These are phyloP conservation scores for Citrus cavaleriei DNA, from an alignment of 345 rosid species.

Conservation along the genomic window DNA sequence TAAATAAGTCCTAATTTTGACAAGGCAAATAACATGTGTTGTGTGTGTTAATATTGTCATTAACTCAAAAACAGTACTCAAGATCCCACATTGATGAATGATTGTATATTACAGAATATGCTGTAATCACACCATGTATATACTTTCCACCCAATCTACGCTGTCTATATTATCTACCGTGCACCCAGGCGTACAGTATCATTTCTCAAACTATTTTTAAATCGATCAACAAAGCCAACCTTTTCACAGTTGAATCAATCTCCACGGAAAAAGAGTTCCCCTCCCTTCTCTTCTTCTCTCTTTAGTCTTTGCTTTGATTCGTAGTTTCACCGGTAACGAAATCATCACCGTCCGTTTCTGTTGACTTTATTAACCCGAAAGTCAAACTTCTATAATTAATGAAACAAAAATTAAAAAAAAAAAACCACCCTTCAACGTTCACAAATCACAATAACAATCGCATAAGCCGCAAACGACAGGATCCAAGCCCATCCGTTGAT, in stretches of 20 bases:
- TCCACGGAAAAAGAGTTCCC: neutral
- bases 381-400: slow-evolving; percentile 14
- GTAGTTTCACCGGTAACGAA: no score
- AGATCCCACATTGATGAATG: no score
- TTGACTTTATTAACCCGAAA: slow-evolving; percentile 27
- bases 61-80: no score
- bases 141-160: neutral
- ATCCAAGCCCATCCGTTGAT: slow-evolving; percentile 38
- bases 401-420: neutral
- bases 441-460: neutral
- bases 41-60: no score
- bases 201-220: neutral
- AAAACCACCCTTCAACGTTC: slow-evolving; percentile 8
- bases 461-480: slow-evolving; percentile 23
- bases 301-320: no score
- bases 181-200: neutral
- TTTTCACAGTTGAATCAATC: neutral
- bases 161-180: neutral
- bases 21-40: no score
- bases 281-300: neutral
- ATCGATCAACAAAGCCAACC: neutral
- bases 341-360: slow-evolving; percentile 39
- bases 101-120: neutral
- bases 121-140: neutral
- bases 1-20: no score